Evolutionary conservation across 768 basidiomycete genomes (phyloP), one percentile per base, ranked within the genome.

Genomic region (Cystobasidium onofrii): DNA sequence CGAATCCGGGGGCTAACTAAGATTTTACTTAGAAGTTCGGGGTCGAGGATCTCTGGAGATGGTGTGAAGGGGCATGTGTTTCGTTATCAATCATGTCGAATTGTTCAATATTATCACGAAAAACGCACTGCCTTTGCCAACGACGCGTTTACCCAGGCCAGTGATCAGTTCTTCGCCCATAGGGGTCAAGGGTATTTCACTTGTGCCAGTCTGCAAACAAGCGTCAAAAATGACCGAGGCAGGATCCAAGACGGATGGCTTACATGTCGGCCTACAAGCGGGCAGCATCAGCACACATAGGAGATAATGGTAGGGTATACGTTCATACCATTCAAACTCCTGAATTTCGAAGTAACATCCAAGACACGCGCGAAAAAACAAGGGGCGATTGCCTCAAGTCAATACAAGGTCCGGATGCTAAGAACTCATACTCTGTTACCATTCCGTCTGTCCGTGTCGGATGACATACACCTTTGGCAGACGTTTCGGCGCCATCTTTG

Each of bases 391-490:
- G n/a, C n/a, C n/a, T n/a, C n/a, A n/a, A n/a, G n/a, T n/a, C n/a
- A n/a, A n/a, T n/a, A n/a, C n/a, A n/a, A n/a, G n/a, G n/a, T n/a
- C n/a, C n/a, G n/a, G n/a, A n/a, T n/a, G n/a, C n/a, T n/a, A n/a
- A n/a, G 9, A 50, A 50, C 46, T 17, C 20, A 20, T 20, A n/a
- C n/a, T n/a, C n/a, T n/a, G n/a, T n/a, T 44, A 71, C 92, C 93
- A 97, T 80, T 94, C 93, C 0, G 94, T 97, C 83, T 96, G 90
- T 39, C 92, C 91, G 80, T 93, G 91, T 74, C 91, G 86, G 77
- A 92, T 84, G 60, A 92, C 82, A 80, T 91, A 89, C 61, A 93
- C 82, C 69, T 91, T 86, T 36, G 91, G 91, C 82, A 86, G 25
- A 9, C 54, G 69, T 60, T 71, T 71, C 54, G 54, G 55, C 13